Base-by-base conservation (phyloP, 1,284 basidiomycete genomes). In the Butyriboletus appendiculatus region DNA sequence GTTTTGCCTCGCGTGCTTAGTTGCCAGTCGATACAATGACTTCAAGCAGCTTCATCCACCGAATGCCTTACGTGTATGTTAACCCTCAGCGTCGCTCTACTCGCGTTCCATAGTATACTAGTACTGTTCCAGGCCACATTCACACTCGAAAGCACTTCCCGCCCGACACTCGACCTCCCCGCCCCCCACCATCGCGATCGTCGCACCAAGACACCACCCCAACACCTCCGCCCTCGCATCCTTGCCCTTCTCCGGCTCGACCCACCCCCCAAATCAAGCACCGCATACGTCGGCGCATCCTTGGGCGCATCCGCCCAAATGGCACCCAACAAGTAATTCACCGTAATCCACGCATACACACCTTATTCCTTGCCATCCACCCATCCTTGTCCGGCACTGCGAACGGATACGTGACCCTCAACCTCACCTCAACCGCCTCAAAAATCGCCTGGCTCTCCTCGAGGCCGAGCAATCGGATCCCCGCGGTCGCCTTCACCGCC, bases 311-410 rank as follows among this genome's bases (percentile, higher is more conserved):
- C 79, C 33, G 81, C 77, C 18, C 85, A 81, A 62, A 96, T 85
- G 45, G 88, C 85, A 50, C 81, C 81, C 46, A 96, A 76, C 34
- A 96, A 79, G 73, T 98, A 98, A 75, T 99, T 99, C 59, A 93
- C 93, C 14, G 96, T 98, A 66, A 98, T 95, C 96, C 96, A 99
- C 18, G 96, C 95, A 70, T 93, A 98, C 26, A 98, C 94, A 43
- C 93, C 94, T 73, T 99, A 96, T 68, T 98, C 95, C 64, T 87
- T 90, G 18, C 96, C 96, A 63, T 98, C 95, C 96, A 98, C 4
- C 80, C 81, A 42, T 83, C 82, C 57, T 81, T 77, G 33, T 81
- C 73, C 10, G 81, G 77, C 18, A 97, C 66, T 37, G 76, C 75
- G 75, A 98, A 98, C 14, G 89, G 88, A 67, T 90, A 98, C 56